These are phyloP conservation scores for Leptomonas seymouri DNA, from an alignment of 208 protist species.

Conservation along the genomic window DNA sequence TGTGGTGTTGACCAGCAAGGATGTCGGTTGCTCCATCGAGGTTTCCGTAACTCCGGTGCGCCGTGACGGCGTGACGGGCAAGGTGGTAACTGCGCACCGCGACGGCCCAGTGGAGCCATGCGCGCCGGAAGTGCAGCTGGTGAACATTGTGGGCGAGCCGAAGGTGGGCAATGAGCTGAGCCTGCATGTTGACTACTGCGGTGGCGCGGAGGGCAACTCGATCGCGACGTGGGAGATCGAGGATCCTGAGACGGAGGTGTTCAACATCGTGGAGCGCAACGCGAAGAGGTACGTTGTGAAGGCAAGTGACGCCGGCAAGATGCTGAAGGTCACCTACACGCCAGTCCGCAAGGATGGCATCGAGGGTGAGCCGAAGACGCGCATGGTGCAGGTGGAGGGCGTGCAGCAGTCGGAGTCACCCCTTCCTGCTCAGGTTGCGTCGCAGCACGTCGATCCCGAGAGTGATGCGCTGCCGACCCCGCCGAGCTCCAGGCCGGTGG, in stretches of 20 bases:
- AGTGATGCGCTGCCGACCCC: constrained; percentile 5
- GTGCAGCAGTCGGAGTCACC: constrained; percentile 24
- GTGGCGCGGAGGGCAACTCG: constrained; percentile 69
- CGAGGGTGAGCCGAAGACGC: constrained; percentile 66
- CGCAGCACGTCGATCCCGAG: constrained; percentile 23
- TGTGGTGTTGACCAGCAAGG: constrained; percentile 65
- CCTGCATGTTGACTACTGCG: constrained; percentile 78
- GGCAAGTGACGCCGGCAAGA: constrained; percentile 71
- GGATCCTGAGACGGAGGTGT: constrained; percentile 62
- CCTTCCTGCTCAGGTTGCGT: constrained; percentile 1
- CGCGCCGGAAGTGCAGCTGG: constrained; percentile 59
- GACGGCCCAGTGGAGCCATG: constrained; percentile 51
- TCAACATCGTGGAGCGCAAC: constrained; percentile 53
- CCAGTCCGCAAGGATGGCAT: constrained; percentile 82
- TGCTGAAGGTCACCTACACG: constrained; percentile 83
- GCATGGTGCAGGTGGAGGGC: constrained; percentile 50
- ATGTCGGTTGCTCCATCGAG: constrained; percentile 89
- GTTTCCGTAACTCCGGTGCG: constrained; percentile 87
- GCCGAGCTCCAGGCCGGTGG: background rate
- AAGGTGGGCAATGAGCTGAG: constrained; percentile 58
- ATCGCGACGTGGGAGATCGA: constrained; percentile 75
- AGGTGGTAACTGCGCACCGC: constrained; percentile 52
- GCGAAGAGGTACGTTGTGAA: constrained; percentile 62
- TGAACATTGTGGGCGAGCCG: constrained; percentile 75
- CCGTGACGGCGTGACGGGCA: constrained; percentile 73